Evolutionary conservation across 495 filamentous ascomycete genomes (phyloP).

Genomic region (Rhizodiscina lignyota): DNA sequence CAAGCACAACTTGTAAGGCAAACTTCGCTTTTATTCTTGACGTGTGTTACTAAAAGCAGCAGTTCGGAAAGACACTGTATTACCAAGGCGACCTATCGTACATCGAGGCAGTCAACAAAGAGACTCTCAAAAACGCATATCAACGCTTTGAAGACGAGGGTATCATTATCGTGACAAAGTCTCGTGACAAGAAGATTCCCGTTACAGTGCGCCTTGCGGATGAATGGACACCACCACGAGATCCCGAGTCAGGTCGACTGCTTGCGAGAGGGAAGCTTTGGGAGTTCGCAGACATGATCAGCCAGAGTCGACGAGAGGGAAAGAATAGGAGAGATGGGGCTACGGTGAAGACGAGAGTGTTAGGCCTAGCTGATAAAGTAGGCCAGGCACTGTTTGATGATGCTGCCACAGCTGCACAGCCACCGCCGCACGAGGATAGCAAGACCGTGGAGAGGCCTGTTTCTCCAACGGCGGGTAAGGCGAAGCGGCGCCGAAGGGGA

Average conservation of each 20-base stretch:
- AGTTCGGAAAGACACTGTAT: slow-evolving; percentile 93
- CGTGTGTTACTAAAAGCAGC: not conserved
- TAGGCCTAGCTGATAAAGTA: slow-evolving; percentile 51
- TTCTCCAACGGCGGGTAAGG: no score
- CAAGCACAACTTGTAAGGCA: slow-evolving; percentile 59
- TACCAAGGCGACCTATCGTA: slow-evolving; percentile 94
- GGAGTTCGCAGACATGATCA: slow-evolving; percentile 81
- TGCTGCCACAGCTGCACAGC: slow-evolving; percentile 6
- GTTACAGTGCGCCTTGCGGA: slow-evolving; percentile 45
- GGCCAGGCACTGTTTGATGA: slow-evolving; percentile 32
- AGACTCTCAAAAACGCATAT: slow-evolving; percentile 86
- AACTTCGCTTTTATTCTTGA: not conserved
- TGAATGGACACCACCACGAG: slow-evolving; percentile 63
- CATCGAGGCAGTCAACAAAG: slow-evolving; percentile 96
- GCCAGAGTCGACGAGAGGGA: slow-evolving; percentile 68
- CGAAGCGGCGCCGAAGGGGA: no score
- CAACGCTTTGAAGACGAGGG: slow-evolving; percentile 79
- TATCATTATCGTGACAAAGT: slow-evolving; percentile 57
- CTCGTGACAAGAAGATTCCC: slow-evolving; percentile 29
- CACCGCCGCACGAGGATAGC: no score
- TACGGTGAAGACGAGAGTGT: slow-evolving; percentile 71
- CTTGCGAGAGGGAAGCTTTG: slow-evolving; percentile 58
- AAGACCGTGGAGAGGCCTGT: no score
- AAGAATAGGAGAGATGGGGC: slow-evolving; percentile 89
- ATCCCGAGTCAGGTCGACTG: slow-evolving; percentile 41